Evolutionary conservation across 2,329 filamentous ascomycete species (phyloP).

Genomic region (Exophiala bonariae): DNA sequence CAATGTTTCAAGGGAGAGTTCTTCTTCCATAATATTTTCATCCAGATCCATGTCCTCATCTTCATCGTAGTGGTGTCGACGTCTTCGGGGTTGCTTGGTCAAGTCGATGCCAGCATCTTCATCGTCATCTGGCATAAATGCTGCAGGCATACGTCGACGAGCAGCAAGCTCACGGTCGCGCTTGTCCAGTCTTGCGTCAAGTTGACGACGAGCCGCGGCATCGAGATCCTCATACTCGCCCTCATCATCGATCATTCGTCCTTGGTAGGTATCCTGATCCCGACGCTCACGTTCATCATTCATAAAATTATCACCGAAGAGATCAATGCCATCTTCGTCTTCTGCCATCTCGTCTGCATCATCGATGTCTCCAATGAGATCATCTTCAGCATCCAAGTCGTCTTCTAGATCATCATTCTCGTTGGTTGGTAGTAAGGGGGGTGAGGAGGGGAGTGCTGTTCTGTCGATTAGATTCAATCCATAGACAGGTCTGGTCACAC

Average conservation of each 20-base stretch:
- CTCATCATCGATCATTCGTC: conserved; percentile 63
- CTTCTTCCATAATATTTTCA: conserved; percentile 92
- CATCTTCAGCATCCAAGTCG: conserved; percentile 51
- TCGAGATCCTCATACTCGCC: conserved; percentile 65
- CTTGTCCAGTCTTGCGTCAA: conserved; percentile 62
- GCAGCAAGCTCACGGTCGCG: conserved; percentile 63
- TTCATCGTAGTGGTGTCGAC: conserved; percentile 90
- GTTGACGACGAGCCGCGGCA: conserved; percentile 56
- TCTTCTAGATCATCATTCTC: conserved; percentile 40
- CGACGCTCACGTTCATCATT: conserved; percentile 56
- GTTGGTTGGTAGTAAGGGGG: conserved; percentile 55
- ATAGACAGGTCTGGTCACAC: neutral
- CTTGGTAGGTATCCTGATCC: conserved; percentile 55
- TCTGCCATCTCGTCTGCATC: conserved; percentile 69
- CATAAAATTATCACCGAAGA: conserved; percentile 68
- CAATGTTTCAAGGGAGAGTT: conserved; percentile 86
- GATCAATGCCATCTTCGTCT: conserved; percentile 68
- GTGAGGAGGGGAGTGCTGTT: conserved; percentile 57
- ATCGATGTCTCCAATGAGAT: conserved; percentile 63
- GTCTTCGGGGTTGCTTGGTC: conserved; percentile 78
- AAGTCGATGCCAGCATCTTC: conserved; percentile 84
- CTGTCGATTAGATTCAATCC: conserved; percentile 5
- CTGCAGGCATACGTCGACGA: conserved; percentile 60
- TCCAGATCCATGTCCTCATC: conserved; percentile 89
- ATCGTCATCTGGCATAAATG: conserved; percentile 71